Base-by-base conservation (phyloP, 1,284 basidiomycete genomes). In the Ceratobasidium sp. region DNA sequence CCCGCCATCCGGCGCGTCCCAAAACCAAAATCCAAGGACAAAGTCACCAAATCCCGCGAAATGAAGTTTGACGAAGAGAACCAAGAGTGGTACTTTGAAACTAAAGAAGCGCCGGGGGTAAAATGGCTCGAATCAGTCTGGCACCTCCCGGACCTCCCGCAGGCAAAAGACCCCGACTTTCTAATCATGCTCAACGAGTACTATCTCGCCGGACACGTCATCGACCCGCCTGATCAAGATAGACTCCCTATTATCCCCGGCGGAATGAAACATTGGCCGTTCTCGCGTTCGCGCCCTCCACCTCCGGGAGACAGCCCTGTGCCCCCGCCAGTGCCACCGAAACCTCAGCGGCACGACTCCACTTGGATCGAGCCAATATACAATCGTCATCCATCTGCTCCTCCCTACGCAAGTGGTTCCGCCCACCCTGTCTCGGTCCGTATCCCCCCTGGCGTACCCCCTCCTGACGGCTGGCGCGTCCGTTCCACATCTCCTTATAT, bases 111-210 rank as follows among this genome's bases (percentile, higher is more conserved):
- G 12, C 71, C 71, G 15, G 71, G 71, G 10, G 58, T 75, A n/a
- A 63, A 60, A 63, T 75, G 71, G 71, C 71, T 63, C 71, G 71
- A 75, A 46, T 51, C 71, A 9, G 71, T 75, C 40, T 51, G 64
- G 64, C 71, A 75, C 49, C 18, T 75, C 28, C 18, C 58, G 15
- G 71, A 75, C 71, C 60, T 75, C 20, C 71, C 71, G 5, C 71
- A 64, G 46, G 71, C 71, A 6, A 63, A 64, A 23, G 71, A 75
- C n/a, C 20, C 71, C 18, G 58, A 75, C 15, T 75, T 63, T 64
- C 18, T 40, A 0, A 26, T 23, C 15, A 75, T 75, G 71, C n/a
- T 75, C 44, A 63, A 63, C 58, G 71, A 75, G 46, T 75, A 75
- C 23, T 75, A 75, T 46, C 15, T 75, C 39, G 49, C 23, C 60